Conservation (phyloP, 352 stramenopile species). For the Pythium biforme region DNA sequence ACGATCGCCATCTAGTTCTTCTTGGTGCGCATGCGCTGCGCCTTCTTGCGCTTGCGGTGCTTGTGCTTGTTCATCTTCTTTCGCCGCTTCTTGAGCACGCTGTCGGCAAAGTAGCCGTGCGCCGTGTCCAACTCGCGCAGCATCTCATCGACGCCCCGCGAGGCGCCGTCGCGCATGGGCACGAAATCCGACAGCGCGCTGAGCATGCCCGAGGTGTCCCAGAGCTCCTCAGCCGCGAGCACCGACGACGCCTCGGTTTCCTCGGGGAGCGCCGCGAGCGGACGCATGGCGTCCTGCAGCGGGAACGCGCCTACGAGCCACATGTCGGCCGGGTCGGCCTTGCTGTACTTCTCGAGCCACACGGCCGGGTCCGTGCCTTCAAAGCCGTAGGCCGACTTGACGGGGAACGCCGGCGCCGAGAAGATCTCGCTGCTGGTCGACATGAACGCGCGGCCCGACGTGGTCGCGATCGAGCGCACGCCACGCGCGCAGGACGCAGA, state of each 20-base stretch:
- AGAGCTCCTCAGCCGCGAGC: conserved; percentile 50
- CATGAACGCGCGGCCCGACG: conserved; percentile 54
- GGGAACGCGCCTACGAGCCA: conserved; percentile 81
- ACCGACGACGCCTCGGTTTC: conserved; percentile 8
- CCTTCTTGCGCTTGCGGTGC: conserved; percentile 89
- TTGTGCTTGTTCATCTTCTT: conserved; percentile 95
- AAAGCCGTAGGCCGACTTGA: conserved; percentile 34
- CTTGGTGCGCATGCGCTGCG: conserved; percentile 85
- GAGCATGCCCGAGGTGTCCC: conserved; percentile 82
- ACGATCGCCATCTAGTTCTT: conserved; percentile 71
- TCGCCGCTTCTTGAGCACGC: conserved; percentile 87
- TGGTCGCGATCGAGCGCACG: conserved; percentile 16
- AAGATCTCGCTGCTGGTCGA: conserved; percentile 70
- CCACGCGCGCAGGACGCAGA: conserved; percentile 5
- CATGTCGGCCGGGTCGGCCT: conserved; percentile 56
- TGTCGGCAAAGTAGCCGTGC: conserved; percentile 75
- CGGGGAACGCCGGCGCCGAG: conserved; percentile 59
- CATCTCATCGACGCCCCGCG: conserved; percentile 49
- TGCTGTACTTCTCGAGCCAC: conserved; percentile 65
- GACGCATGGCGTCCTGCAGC: conserved; percentile 33
- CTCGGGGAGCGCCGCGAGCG: conserved; percentile 6
- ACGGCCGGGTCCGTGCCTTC: conserved; percentile 45
- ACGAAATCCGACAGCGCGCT: conserved; percentile 60
- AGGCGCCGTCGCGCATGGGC: conserved; percentile 47
- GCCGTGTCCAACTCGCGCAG: conserved; percentile 57